Base-by-base conservation (phyloP, 305 asterid species). In the Stenogyne calaminthoides region DNA sequence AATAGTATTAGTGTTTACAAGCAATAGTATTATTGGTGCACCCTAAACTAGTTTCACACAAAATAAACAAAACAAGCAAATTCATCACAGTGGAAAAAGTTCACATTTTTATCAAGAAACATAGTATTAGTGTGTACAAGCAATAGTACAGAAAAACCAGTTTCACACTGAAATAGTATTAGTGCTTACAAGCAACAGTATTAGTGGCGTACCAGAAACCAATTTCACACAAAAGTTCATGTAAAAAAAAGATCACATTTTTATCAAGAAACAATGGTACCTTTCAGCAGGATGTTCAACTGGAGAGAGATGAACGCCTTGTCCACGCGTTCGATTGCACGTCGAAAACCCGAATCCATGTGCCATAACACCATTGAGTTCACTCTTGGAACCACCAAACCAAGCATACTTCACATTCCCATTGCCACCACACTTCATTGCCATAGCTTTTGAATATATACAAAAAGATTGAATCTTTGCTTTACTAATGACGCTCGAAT, bases 331-430 rank as follows among this genome's bases (percentile, higher is more conserved):
- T 32, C 78, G 85, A 37, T 42, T 60, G 2, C 2, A 1, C 29
- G n/a, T 72, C 4, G 64, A 56, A 72, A 76, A 44, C 52, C 82
- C 71, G 61, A 91, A 93, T 5, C 98, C 96, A 49, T 88, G 73
- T 0, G 72, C 47, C 12, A 91, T 34, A 56, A 89, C 72, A 2
- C 44, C 64, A n/a, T 19, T 10, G 16, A 88, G 83, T 57, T 89
- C 93, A n/a, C 76, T 70, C 78, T 78, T 86, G 1, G 97, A 81
- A 74, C 81, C 91, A 34, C 92, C 88, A 76, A 58, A 93, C 98
- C 97, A 93, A 72, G 87, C 96, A 27, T 85, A 91, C 77, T 71
- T 88, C 81, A 80, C 87, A 76, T 87, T 83, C 15, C 84, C 83
- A 74, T 78, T 52, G 20, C 96, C 95, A 2, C 78, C 77, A 25